Evolutionary conservation across 2,329 filamentous ascomycete genomes (phyloP), one percentile per base, ranked within the genome.

Genomic region (Alternaria brassicicola): DNA sequence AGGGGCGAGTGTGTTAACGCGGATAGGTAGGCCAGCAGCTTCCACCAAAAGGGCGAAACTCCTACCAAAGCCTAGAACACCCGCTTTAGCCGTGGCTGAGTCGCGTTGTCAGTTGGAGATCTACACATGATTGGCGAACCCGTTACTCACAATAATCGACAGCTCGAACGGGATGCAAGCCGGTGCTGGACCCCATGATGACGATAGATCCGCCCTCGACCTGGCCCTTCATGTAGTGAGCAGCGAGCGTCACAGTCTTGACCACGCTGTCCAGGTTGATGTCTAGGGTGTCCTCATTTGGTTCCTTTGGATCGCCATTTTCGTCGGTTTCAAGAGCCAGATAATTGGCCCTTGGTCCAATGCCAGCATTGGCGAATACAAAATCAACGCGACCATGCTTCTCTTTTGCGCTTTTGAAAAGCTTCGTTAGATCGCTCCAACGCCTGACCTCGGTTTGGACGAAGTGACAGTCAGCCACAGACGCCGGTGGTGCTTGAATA

Each of bases 1-100:
- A 1, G 85, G 84, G 1, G 83, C 80, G 19, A 88, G 73, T 6
- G 78, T 80, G 74, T 88, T 88, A 49, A 88, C 68, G 13, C 85
- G 82, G 41, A 88, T 81, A 1, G 83, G 81, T 1, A 83, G 59
- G 17, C 68, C 59, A 10, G 76, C 72, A 2, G 63, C 64, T 12
- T 67, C 61, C 3, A 84, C 62, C 3, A 80, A 70, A 3, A 74
- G 71, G 1, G 78, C 69, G 9, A 85, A 71, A 3, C 82, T 80
- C 26, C 85, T 80, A 21, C 83, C 78, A 53, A 85, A 80, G 2
- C 85, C 85, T 0, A 87, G 61, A 0, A 85, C 80, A 21, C 79
- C 85, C 53, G 86, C 82, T 57, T 88, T 88, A 26, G 84, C 75
- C 2, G 81, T 79, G 1, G 81, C 81, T 82, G 46, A 54, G 19